phyloP scores from a whole-genome alignment of 1,284 basidiomycete genomes.

The Neonothopanus nambi region DNA sequence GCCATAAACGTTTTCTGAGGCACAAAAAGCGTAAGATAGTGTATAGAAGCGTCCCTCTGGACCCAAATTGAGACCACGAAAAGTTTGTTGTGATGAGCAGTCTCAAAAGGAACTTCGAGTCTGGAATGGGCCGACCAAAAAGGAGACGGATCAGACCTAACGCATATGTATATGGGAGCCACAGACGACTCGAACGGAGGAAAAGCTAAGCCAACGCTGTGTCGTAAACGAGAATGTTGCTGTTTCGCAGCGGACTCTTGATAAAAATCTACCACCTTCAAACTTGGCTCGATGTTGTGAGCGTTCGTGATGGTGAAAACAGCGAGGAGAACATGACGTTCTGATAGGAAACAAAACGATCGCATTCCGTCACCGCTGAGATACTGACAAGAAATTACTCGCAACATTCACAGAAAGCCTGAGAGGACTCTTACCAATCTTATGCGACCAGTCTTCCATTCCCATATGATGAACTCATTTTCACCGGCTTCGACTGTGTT shows the following conservation, averaged over 20 bases:
- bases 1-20: slow-evolving; percentile 45
- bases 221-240: slow-evolving; percentile 29
- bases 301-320: slow-evolving; percentile 17
- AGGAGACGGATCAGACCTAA: slow-evolving; percentile 61
- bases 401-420: slow-evolving; percentile 1
- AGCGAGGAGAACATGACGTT: slow-evolving; percentile 13
- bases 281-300: slow-evolving; percentile 17
- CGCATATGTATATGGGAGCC: slow-evolving; percentile 35
- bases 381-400: slow-evolving; percentile 27
- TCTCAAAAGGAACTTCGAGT: slow-evolving; percentile 47
- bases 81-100: slow-evolving; percentile 44
- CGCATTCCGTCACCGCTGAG: slow-evolving; percentile 36
- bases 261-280: slow-evolving; percentile 31
- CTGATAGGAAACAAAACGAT: slow-evolving; percentile 26
- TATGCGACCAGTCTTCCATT: slow-evolving; percentile 54
- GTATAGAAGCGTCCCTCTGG: slow-evolving; percentile 22
- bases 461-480: slow-evolving; percentile 56
- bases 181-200: slow-evolving; percentile 30
- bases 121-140: slow-evolving; percentile 37
- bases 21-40: slow-evolving; percentile 46
- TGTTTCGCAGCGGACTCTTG: slow-evolving; percentile 27
- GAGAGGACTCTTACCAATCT: slow-evolving; percentile 41
- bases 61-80: slow-evolving; percentile 49
- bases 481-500: slow-evolving; percentile 27
- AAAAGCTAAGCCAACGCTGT: slow-evolving; percentile 41